Evolutionary conservation across 176 grass and related monocot genomes (phyloP).

Genomic region (Neostapfia colusana): DNA sequence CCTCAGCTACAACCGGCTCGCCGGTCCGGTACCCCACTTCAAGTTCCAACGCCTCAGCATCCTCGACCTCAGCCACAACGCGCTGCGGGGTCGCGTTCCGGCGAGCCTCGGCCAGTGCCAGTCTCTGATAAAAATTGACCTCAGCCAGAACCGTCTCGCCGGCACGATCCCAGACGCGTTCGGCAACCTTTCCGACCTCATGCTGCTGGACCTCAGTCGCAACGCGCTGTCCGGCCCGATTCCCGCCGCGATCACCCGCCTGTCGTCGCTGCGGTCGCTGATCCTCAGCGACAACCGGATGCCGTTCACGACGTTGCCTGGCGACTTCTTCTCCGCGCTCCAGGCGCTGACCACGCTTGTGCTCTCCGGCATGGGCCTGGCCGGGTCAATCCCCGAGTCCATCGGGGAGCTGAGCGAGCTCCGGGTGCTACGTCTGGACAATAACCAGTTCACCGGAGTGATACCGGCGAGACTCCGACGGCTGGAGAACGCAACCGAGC

Average conservation of each 20-base stretch:
- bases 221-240: conserved; percentile 42
- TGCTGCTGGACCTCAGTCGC: conserved; percentile 78
- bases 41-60: conserved; percentile 48
- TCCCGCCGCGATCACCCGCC: conserved; percentile 22
- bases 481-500: conserved; percentile 66
- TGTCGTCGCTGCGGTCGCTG: conserved; percentile 60
- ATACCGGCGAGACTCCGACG: conserved; percentile 43
- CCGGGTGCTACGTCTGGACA: conserved; percentile 72
- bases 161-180: conserved; percentile 60
- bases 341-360: conserved; percentile 60
- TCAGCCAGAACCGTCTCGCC: conserved; percentile 68
- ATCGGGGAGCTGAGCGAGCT: conserved; percentile 24
- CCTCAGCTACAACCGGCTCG: conserved; percentile 76
- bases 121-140: conserved; percentile 77
- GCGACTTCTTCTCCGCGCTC: conserved; percentile 51
- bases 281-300: conserved; percentile 79
- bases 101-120: conserved; percentile 52
- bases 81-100: conserved; percentile 62
- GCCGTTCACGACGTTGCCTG: conserved; percentile 46
- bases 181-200: conserved; percentile 47
- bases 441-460: conserved; percentile 68
- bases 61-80: conserved; percentile 82
- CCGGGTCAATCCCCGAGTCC: conserved; percentile 66
- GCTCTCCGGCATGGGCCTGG: conserved; percentile 71
- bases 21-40: conserved; percentile 53